Base-by-base conservation (phyloP, 352 stramenopile species). In the Globisporangium lucens region DNA sequence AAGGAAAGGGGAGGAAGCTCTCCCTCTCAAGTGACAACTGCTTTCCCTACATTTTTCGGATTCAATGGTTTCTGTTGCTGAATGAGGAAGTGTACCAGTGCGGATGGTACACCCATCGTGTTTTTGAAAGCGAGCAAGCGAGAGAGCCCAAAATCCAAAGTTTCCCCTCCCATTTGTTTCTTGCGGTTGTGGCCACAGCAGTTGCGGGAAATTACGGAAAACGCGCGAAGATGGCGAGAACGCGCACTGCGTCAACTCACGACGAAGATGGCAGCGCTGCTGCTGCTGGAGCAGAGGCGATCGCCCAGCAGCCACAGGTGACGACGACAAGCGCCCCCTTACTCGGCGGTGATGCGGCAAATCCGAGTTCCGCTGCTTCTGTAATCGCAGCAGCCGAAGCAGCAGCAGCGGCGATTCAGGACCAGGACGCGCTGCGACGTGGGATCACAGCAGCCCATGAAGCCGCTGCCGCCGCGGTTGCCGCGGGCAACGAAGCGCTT, bases 171-270 rank as follows among this genome's bases (percentile, higher is more conserved):
- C 6, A 30, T 49, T 33, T 15, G 20, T 36, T 43, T n/a, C 22
- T 70, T 70, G 58, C 51, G 59, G 38, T 64, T 66, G 46, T 70
- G 65, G 65, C 65, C 65, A 15, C 46, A 57, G 22, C 36, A 41
- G 33, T 57, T 53, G 35, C 47, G 5, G 20, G 36, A 70, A 70
- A 66, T 70, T 66, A 65, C 57, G 57, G 56, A 65, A 65, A 70
- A 61, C 58, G 51, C 33, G 20, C 24, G 46, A 41, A 47, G 22
- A 70, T 66, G 65, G 65, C 65, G 6, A 51, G 65, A 49, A 51
- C 58, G 12, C 56, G 46, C 52, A 33, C 58, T 30, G 33, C 49
- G 0, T 43, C 63, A 15, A 15, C 24, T 30, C 33, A 60, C 35
- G 65, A 65, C 8, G 41, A 41, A 9, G 64, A 65, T 15, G 64